A percentile compares a stretch with the other conserved stretches of the same genome.
Evolutionary conservation across 2,329 filamentous ascomycete genomes (phyloP).

Genomic region (Beauveria bassiana): DNA sequence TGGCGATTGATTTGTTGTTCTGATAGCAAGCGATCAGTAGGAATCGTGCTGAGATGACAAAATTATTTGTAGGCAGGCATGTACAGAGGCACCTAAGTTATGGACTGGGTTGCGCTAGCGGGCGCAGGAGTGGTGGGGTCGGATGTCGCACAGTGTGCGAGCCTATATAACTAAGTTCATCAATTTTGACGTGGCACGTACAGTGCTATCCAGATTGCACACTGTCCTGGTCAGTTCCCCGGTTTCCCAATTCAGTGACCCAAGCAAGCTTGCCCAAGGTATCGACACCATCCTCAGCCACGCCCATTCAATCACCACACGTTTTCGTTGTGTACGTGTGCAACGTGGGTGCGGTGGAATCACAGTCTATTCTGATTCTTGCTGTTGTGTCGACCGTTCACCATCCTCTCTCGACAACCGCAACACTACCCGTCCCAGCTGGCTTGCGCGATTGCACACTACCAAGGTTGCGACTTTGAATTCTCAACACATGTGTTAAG

Average conservation of each 20-base stretch:
- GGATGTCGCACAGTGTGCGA: background rate
- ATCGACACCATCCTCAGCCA: background rate
- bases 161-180: background rate
- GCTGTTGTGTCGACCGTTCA: background rate
- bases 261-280: background rate
- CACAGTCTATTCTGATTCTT: background rate
- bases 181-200: no score
- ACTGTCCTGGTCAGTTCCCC: background rate
- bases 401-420: background rate
- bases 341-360: constrained; percentile 1
- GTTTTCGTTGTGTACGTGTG: background rate
- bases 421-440: background rate
- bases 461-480: background rate
- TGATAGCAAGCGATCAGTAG: background rate
- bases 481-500: background rate
- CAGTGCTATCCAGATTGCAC: background rate
- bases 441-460: background rate
- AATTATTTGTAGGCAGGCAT: no score
- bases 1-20: constrained; percentile 29
- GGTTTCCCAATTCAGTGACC: background rate
- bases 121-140: background rate
- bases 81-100: no score
- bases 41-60: background rate
- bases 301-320: background rate
- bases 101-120: background rate